These are phyloP conservation scores for Porphyra umbilicalis DNA, from an alignment of 31 red algal species.

Conservation along the genomic window DNA sequence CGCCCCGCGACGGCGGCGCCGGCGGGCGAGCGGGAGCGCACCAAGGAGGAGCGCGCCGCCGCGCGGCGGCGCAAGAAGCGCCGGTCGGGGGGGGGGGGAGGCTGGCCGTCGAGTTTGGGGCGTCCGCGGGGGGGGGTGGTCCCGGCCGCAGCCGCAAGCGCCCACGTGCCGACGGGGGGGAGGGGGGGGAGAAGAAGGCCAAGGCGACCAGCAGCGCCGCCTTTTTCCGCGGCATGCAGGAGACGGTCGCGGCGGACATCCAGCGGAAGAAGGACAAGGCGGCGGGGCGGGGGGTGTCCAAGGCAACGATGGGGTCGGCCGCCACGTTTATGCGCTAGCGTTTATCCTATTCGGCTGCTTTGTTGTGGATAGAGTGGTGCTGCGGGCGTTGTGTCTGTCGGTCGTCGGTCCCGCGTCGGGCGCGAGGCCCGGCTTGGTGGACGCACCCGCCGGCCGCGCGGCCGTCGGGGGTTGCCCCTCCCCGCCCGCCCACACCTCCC, in stretches of 20 bases:
- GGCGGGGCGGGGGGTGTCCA: neutral
- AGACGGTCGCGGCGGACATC: neutral
- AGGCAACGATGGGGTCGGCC: neutral
- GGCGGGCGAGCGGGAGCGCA: conserved; percentile 38
- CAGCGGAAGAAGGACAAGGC: neutral
- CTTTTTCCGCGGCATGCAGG: neutral
- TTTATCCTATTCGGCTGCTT: neutral
- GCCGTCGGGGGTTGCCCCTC: too few relatives aligned
- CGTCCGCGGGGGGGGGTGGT: neutral
- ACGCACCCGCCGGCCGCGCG: too few relatives aligned
- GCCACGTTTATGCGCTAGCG: neutral
- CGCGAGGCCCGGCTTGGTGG: too few relatives aligned
- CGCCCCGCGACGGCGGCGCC: conserved; percentile 28
- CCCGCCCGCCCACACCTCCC: too few relatives aligned
- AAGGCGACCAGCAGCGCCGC: neutral
- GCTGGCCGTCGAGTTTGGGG: neutral
- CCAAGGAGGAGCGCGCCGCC: conserved; percentile 24
- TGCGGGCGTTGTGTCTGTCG: too few relatives aligned
- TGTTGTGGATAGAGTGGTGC: too few relatives aligned
- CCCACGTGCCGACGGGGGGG: neutral
- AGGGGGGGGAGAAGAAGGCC: neutral
- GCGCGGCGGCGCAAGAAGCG: conserved; percentile 35
- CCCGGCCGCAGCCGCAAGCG: neutral
- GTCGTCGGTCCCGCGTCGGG: too few relatives aligned
- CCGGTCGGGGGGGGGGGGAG: neutral